These are phyloP conservation scores for Daedaleopsis nitida DNA, from an alignment of 768 basidiomycete genomes.

Conservation along the genomic window DNA sequence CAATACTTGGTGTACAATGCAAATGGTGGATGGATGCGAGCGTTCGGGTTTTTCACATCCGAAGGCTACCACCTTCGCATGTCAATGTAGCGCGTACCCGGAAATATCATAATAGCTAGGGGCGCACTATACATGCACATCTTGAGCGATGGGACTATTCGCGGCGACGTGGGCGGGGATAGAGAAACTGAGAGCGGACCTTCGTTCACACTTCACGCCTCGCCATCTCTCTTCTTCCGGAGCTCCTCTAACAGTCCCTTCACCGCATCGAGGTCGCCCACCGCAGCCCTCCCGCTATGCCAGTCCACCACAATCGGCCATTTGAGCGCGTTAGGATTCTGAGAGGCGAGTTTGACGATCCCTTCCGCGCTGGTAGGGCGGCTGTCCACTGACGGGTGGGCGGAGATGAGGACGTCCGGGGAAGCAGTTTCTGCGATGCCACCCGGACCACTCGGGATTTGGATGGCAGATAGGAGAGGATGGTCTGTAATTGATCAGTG, in stretches of 20 bases:
- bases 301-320: slow-evolving; percentile 86
- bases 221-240: slow-evolving; percentile 68
- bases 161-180: not conserved
- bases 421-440: slow-evolving; percentile 5
- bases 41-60: too few species aligned
- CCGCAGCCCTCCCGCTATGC: slow-evolving; percentile 60
- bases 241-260: slow-evolving; percentile 63
- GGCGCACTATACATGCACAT: too few species aligned
- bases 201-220: slow-evolving; percentile 29
- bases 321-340: slow-evolving; percentile 62
- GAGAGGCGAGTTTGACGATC: slow-evolving; percentile 51
- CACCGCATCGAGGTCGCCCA: slow-evolving; percentile 75
- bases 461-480: slow-evolving; percentile 58
- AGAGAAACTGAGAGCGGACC: not conserved
- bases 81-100: too few species aligned
- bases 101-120: too few species aligned
- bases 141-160: not conserved
- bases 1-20: too few species aligned
- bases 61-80: too few species aligned
- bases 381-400: slow-evolving; percentile 53
- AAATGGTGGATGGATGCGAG: too few species aligned
- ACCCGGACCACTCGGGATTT: slow-evolving; percentile 12
- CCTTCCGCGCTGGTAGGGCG: slow-evolving; percentile 44
- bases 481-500: slow-evolving; percentile 66
- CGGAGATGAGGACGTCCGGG: slow-evolving; percentile 52